phyloP scores from a whole-genome alignment of 2,329 filamentous ascomycete genomes.

The Pseudopyricularia javanii region DNA sequence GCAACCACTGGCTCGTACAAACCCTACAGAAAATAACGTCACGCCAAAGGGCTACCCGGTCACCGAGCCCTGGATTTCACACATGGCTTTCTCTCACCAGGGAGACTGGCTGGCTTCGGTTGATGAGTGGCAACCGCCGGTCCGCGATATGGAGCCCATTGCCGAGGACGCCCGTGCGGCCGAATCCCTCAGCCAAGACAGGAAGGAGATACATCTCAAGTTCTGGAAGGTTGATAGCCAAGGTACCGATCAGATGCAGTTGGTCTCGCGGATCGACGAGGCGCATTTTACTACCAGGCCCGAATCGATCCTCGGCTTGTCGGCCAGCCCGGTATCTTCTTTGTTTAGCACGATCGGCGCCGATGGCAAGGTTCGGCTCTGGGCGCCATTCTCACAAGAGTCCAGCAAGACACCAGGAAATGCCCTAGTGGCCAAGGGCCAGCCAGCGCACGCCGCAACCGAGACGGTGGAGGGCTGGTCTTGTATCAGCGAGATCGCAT shows the following conservation, averaged over 20 bases:
- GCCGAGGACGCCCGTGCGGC: conserved; percentile 15
- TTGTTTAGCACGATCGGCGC: conserved; percentile 79
- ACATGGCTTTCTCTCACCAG: conserved; percentile 65
- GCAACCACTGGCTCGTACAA: conserved; percentile 81
- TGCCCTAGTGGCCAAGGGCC: not conserved
- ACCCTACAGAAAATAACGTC: conserved; percentile 69
- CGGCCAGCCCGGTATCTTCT: conserved; percentile 52
- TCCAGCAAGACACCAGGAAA: conserved; percentile 31
- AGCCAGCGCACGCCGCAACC: not conserved
- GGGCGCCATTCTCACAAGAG: conserved; percentile 59
- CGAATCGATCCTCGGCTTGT: conserved; percentile 58
- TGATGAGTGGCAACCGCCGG: conserved; percentile 77
- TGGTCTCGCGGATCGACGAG: conserved; percentile 72
- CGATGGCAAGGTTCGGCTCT: conserved; percentile 67
- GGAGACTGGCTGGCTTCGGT: conserved; percentile 85
- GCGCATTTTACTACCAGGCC: conserved; percentile 55
- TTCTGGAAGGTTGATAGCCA: conserved; percentile 66
- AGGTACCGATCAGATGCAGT: conserved; percentile 44
- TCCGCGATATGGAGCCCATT: conserved; percentile 51
- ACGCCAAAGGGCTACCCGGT: conserved; percentile 61
- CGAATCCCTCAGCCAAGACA: not conserved
- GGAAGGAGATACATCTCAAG: conserved; percentile 66
- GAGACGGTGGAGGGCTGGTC: not conserved
- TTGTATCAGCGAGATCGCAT: conserved; percentile 27
- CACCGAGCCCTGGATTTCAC: conserved; percentile 64